A percentile compares a stretch with the other conserved stretches of the same genome.
phyloP scores from a whole-genome alignment of 257 asterid species.

The Solanum acaule region DNA sequence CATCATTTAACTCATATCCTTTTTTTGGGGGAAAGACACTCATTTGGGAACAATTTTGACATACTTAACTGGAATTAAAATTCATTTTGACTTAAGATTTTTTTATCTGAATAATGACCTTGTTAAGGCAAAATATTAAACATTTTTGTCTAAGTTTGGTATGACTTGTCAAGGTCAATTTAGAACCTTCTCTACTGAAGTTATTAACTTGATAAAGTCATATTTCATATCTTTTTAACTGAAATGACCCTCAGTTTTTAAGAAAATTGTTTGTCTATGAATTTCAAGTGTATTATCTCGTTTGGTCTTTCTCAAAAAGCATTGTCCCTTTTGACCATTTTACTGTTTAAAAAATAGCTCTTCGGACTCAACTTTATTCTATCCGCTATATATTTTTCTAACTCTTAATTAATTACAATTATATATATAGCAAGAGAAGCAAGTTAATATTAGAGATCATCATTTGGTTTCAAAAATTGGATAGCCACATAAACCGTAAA shows the following conservation, averaged over 20 bases:
- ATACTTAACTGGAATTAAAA: not conserved
- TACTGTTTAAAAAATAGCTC: too few species aligned
- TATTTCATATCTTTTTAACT: not conserved
- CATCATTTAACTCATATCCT: not conserved
- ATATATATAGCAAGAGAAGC: too few species aligned
- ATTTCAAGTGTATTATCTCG: not conserved
- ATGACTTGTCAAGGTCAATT: not conserved
- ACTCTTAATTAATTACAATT: too few species aligned
- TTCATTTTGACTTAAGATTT: too few species aligned
- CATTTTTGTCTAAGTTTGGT: not conserved
- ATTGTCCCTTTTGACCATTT: not conserved
- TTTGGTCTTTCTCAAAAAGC: not conserved
- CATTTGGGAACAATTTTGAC: not conserved
- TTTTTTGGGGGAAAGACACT: not conserved
- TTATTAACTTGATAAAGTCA: not conserved
- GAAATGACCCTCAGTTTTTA: too few species aligned
- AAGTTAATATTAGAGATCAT: too few species aligned
- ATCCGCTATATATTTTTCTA: too few species aligned
- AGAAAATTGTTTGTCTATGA: not conserved
- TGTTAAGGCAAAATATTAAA: not conserved
- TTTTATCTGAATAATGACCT: not conserved
- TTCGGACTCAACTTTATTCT: too few species aligned
- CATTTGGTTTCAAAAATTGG: too few species aligned
- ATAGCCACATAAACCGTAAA: too few species aligned
- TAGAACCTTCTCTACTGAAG: not conserved